Evolutionary conservation across 2,329 filamentous ascomycete genomes (phyloP).

Genomic region (Sporothrix brasiliensis): DNA sequence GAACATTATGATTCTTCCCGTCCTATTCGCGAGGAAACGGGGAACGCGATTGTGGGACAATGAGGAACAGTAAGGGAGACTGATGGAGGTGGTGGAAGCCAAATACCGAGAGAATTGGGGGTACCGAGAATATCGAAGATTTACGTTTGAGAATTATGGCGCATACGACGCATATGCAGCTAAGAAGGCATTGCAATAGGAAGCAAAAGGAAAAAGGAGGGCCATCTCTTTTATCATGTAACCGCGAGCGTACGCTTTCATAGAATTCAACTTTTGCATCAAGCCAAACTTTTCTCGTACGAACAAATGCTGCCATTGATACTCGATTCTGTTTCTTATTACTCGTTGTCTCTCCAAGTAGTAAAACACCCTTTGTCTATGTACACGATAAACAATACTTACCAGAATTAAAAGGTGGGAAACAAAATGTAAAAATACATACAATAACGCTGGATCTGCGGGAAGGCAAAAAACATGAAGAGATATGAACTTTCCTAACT

Average conservation of each 20-base stretch:
- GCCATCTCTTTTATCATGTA: conserved; percentile 1
- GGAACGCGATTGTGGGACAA: background rate
- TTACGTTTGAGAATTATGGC: conserved; percentile 7
- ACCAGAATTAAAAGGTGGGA: background rate
- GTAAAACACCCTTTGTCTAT: background rate
- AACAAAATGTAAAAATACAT: background rate
- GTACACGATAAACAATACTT: background rate
- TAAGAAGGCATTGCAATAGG: background rate
- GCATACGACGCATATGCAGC: conserved; percentile 13
- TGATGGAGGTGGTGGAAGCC: background rate
- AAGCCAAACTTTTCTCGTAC: background rate
- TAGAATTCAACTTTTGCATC: conserved; percentile 5
- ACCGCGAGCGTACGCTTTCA: conserved; percentile 9
- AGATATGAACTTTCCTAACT: background rate
- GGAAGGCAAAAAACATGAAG: background rate
- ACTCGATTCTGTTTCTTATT: background rate
- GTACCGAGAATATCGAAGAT: background rate
- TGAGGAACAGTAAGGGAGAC: background rate
- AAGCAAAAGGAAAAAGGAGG: conserved; percentile 3
- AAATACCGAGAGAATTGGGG: background rate
- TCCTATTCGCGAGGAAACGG: background rate
- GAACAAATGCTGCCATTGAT: background rate
- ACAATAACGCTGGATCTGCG: conserved; percentile 8
- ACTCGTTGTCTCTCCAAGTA: background rate
- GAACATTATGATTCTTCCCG: too few relatives aligned